Conservation (phyloP, 2,329 filamentous ascomycete species). For the Aspergillus neotritici region DNA sequence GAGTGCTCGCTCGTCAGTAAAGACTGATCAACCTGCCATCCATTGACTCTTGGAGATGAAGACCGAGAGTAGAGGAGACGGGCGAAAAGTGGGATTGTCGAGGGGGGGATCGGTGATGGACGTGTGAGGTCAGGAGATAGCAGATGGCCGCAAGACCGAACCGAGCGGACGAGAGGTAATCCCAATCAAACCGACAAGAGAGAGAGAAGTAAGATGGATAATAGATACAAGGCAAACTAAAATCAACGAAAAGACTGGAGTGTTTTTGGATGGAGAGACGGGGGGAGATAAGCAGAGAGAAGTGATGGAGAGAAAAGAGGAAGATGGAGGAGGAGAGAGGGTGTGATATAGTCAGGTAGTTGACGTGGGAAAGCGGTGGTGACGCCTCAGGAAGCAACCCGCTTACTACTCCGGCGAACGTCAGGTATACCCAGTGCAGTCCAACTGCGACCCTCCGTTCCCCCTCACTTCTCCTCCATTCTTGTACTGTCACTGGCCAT, state of each 20-base stretch:
- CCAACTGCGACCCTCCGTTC: not conserved
- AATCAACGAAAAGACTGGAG: slow-evolving; percentile 5
- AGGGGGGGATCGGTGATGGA: slow-evolving; percentile 7
- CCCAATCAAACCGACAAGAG: too few relatives aligned
- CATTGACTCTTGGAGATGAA: slow-evolving; percentile 21
- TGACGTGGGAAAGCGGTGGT: slow-evolving; percentile 25
- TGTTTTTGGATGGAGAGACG: not conserved
- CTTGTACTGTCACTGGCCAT: too few relatives aligned
- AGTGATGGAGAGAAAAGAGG: slow-evolving; percentile 3
- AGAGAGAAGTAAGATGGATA: too few relatives aligned
- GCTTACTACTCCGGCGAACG: slow-evolving; percentile 27
- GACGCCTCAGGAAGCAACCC: slow-evolving; percentile 18
- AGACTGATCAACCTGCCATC: slow-evolving; percentile 41
- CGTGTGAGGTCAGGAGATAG: not conserved
- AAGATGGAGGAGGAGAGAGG: slow-evolving; percentile 9
- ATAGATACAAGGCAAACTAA: too few relatives aligned
- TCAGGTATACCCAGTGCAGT: slow-evolving; percentile 32
- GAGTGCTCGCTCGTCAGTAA: slow-evolving; percentile 28
- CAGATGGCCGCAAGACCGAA: too few relatives aligned
- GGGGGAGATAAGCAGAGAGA: slow-evolving; percentile 1
- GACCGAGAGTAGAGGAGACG: slow-evolving; percentile 8
- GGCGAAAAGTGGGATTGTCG: slow-evolving; percentile 17
- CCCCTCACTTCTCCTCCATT: slow-evolving; percentile 5
- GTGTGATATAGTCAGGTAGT: slow-evolving; percentile 10
- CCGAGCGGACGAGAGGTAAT: too few relatives aligned